Evolutionary conservation across 345 rosid genomes (phyloP), one percentile per base, ranked within the genome.

Genomic region (Camelina hispida): DNA sequence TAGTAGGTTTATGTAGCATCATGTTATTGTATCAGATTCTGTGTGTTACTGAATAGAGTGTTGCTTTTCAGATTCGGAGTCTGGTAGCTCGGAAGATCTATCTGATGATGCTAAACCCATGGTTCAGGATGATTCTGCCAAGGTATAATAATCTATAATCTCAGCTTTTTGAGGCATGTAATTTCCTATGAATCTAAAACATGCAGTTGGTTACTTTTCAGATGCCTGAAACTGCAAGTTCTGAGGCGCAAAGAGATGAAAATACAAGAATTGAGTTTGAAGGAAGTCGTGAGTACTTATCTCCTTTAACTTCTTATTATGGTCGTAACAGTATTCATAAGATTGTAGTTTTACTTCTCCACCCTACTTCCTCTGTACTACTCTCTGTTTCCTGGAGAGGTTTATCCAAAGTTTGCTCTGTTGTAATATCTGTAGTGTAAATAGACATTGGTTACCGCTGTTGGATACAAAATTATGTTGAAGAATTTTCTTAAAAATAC

Each of bases 71-170:
- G 96, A 79, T 81, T 85, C 92, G 28, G 96, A 84, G 15, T 78
- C 88, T 64, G 79, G 83, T 66, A 75, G 86, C 77, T 84, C 91
- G 56, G 91, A 87, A 48, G 83, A 85, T 81, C 92, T 79, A 71
- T 77, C 84, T 17, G 83, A 68, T 68, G 79, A 77, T 50, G 84
- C 83, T 59, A 84, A 84, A 83, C 84, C 76, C 63, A 70, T 79
- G 55, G 73, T 72, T 79, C 81, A 79, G 22, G 74, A 47, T 17
- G 78, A 72, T 61, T 70, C 72, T 50, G 57, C 83, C 37, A 81
- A 81, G 93, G 96, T 93, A 34, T 57, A 32, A 48, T 23, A 28
- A 47, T 70, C 87, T 87, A 35, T 61, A 18, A 17, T 37, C 23
- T 52, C 52, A 53, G 22, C 37, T 52, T 60, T 60, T 43, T 34